Conservation (phyloP, 345 rosid species). For the Turnera subulata region DNA sequence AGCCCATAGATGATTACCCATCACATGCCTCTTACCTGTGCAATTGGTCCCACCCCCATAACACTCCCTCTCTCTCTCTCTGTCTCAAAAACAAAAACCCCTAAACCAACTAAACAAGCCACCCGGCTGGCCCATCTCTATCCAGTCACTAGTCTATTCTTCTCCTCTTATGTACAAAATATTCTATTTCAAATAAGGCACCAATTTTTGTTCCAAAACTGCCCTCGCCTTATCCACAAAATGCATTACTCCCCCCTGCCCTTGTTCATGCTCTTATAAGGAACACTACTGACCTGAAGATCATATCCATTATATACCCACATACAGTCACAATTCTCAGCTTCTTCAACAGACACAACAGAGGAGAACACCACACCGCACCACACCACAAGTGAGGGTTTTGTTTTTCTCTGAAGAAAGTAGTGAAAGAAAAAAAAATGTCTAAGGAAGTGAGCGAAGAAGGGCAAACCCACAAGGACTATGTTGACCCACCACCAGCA, state of each 20-base stretch:
- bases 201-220: constrained; percentile 31
- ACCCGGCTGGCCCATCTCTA: neutral
- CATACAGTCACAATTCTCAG: too few species aligned
- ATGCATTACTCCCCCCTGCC: constrained; percentile 5
- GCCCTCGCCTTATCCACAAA: constrained; percentile 39
- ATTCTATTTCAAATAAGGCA: too few species aligned
- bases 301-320: too few species aligned
- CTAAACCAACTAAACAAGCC: neutral
- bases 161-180: neutral
- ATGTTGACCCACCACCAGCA: constrained; percentile 97
- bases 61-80: neutral
- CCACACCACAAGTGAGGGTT: too few species aligned
- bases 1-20: constrained; percentile 36
- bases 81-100: too few species aligned
- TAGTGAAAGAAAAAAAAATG: constrained; percentile 27
- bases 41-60: constrained; percentile 33
- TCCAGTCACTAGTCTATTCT: too few species aligned
- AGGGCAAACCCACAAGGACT: constrained; percentile 68
- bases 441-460: constrained; percentile 85
- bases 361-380: too few species aligned
- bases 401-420: neutral
- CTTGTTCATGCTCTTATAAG: constrained; percentile 17
- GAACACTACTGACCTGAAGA: neutral
- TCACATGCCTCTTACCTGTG: constrained; percentile 67
- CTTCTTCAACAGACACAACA: too few species aligned